These are phyloP conservation scores for Fusarium multiceps DNA, from an alignment of 2,329 filamentous ascomycete genomes.

Conservation along the genomic window DNA sequence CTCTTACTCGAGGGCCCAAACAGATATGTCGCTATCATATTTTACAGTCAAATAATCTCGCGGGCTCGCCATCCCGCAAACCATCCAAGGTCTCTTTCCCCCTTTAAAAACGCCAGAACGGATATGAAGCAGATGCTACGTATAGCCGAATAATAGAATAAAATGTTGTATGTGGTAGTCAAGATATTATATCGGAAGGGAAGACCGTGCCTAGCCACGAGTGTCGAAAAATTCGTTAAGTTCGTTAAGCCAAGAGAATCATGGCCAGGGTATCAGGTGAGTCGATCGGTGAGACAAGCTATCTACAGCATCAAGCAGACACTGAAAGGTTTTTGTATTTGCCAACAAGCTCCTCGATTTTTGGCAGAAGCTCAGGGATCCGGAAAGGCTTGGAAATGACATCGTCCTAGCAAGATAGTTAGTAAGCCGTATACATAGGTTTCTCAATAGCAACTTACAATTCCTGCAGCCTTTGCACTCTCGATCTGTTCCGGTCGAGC, in stretches of 20 bases:
- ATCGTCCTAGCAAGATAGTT: constrained; percentile 65
- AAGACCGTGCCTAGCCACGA: constrained; percentile 15
- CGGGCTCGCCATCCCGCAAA: constrained; percentile 29
- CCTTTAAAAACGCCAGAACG: constrained; percentile 37
- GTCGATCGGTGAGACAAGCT: background rate
- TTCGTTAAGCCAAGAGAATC: constrained; percentile 16
- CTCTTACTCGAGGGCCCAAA: constrained; percentile 6
- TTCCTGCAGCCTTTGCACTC: constrained; percentile 76
- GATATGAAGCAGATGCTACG: constrained; percentile 32
- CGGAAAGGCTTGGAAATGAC: constrained; percentile 84
- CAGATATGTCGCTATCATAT: constrained; percentile 29
- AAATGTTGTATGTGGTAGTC: constrained; percentile 20
- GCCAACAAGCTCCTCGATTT: constrained; percentile 68
- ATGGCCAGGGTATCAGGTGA: background rate
- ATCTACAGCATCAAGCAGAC: constrained; percentile 16
- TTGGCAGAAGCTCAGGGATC: constrained; percentile 75
- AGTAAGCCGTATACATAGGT: background rate
- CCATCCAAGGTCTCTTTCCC: constrained; percentile 21
- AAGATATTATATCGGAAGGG: constrained; percentile 34
- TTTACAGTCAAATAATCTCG: constrained; percentile 23
- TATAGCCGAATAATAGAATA: constrained; percentile 21
- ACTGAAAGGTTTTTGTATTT: constrained; percentile 53
- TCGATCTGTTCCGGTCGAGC: constrained; percentile 79
- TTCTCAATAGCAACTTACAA: constrained; percentile 63
- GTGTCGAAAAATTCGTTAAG: constrained; percentile 21